Base-by-base conservation (phyloP, 306 rosid species). In the Prunus davidiana region DNA sequence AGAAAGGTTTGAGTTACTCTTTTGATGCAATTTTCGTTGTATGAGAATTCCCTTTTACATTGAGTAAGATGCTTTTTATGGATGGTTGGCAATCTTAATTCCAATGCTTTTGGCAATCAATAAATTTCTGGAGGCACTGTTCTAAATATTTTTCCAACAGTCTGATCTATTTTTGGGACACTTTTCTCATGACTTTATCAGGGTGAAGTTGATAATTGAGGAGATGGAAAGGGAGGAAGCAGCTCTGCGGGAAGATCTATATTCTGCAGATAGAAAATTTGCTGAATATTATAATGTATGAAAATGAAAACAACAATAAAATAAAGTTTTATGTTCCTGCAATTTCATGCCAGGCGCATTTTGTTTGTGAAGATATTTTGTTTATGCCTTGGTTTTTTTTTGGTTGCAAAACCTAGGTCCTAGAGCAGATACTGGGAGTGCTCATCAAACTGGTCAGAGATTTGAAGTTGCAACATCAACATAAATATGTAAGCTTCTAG, bases 401-500 rank as follows among this genome's bases (percentile, higher is more conserved):
- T 6, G 11, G 78, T 71, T 67, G 79, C 69, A 80, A 84, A 56
- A 51, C 78, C 74, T 76, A 96, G 99, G 99, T 96, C 75, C 82
- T 96, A 74, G 98, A 96, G 93, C 99, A 96, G 89, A 92, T 92
- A 69, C 89, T 96, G 80, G 98, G 89, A 64, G 96, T 96, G 65
- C 97, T 92, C 75, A 91, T 89, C 74, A 96, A 91, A 86, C 91
- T 96, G 57, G 99, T 96, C 72, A 96, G 91, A 86, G 98, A 96
- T 89, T 86, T 96, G 91, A 96, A 96, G 90, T 87, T 96, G 88
- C 97, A 93, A 74, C 99, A 91, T 84, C 99, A 96, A 67, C 97
- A 96, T 77, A 92, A 91, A 91, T 88, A 96, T 75, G 98, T 93
- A 79, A 83, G 90, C 63, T 78, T 57, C 62, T 74, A 75, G 49